Percentiles rank a stretch among this genome's conserved stretches.
These are phyloP conservation scores for Prunus mongolica DNA, from an alignment of 306 rosid species.

Conservation along the genomic window DNA sequence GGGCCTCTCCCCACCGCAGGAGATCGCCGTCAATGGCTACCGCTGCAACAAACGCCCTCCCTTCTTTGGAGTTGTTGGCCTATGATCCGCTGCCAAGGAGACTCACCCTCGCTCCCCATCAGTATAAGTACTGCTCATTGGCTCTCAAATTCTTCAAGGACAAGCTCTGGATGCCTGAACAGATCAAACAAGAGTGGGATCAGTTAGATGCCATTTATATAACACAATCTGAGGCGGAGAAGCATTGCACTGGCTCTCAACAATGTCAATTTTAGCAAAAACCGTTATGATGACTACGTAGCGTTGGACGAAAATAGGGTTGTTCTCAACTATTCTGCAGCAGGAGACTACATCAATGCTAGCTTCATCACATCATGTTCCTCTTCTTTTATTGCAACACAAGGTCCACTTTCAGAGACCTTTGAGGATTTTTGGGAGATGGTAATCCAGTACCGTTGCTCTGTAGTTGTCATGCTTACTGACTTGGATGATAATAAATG, in stretches of 20 bases:
- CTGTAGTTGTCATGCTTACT: constrained; percentile 84
- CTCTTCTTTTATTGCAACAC: constrained; percentile 69
- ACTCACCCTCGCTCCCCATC: constrained; percentile 51
- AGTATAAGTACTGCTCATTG: constrained; percentile 53
- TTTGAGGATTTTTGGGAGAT: constrained; percentile 98
- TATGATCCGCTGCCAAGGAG: constrained; percentile 39
- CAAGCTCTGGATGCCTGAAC: constrained; percentile 45
- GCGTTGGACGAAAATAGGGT: constrained; percentile 77
- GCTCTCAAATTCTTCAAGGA: constrained; percentile 54
- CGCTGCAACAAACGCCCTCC: background rate
- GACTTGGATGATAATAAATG: constrained; percentile 56
- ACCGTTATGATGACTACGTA: constrained; percentile 64
- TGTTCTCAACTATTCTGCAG: constrained; percentile 59
- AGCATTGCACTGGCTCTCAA: constrained; percentile 52
- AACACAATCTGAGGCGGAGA: constrained; percentile 54
- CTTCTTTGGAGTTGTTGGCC: constrained; percentile 41
- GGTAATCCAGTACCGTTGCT: constrained; percentile 69
- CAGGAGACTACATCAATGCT: constrained; percentile 85
- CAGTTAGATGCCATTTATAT: constrained; percentile 51
- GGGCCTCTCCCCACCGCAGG: constrained; percentile 32
- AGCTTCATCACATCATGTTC: constrained; percentile 45
- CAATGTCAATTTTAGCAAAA: constrained; percentile 61
- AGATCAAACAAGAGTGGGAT: constrained; percentile 55
- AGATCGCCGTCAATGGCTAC: constrained; percentile 23
- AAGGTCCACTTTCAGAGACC: constrained; percentile 91